phyloP scores from a whole-genome alignment of 768 basidiomycete genomes.

The Kwoniella europaea region DNA sequence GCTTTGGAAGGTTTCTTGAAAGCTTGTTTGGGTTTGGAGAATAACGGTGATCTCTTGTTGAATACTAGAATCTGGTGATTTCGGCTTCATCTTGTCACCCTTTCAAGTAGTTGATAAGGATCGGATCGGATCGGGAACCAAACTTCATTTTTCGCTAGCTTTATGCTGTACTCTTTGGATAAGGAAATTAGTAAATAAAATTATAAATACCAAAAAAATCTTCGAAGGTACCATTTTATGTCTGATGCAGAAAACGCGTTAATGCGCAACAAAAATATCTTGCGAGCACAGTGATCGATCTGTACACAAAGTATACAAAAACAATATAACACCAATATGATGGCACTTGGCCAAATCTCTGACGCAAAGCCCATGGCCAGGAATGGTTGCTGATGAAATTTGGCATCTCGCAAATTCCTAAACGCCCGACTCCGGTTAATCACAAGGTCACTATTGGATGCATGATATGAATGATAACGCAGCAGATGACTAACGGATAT shows the following conservation, averaged over 20 bases:
- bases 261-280: slow-evolving; percentile 5
- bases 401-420: no score
- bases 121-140: background rate
- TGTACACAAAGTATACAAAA: no score
- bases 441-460: background rate
- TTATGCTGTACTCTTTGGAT: slow-evolving; percentile 3
- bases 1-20: slow-evolving; percentile 92
- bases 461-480: background rate
- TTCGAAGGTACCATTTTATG: slow-evolving; percentile 39
- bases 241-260: slow-evolving; percentile 36
- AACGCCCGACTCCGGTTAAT: no score
- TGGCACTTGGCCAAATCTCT: no score
- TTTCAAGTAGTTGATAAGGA: background rate
- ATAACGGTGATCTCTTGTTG: slow-evolving; percentile 79
- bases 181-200: background rate
- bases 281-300: no score
- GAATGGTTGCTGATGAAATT: no score
- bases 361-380: no score
- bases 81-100: background rate
- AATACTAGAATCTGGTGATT: slow-evolving; percentile 83
- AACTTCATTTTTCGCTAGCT: slow-evolving; percentile 24
- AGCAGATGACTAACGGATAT: background rate
- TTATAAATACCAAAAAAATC: background rate
- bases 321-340: no score
- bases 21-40: slow-evolving; percentile 87